Evolutionary conservation across 208 protist genomes (phyloP).

Genomic region (Trypanosoma conorhini): DNA sequence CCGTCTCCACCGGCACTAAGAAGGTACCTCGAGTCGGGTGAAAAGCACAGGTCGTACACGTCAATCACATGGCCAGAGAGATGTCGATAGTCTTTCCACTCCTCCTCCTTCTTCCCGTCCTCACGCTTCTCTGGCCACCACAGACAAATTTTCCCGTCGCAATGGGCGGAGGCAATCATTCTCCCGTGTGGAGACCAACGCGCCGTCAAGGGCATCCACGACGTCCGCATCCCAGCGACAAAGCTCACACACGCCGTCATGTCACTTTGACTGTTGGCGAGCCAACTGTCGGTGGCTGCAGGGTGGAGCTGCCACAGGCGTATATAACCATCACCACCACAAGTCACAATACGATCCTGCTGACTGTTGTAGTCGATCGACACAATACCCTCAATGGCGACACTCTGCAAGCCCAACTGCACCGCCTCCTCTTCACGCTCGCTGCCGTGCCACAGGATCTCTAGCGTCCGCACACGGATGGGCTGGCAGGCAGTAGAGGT

Average conservation of each 20-base stretch:
- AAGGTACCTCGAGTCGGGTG: constrained; percentile 78
- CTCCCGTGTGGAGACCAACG: constrained; percentile 83
- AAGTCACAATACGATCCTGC: constrained; percentile 68
- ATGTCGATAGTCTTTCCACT: constrained; percentile 88
- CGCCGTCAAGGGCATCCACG: constrained; percentile 83
- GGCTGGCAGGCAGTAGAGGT: constrained; percentile 11
- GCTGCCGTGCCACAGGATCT: constrained; percentile 85
- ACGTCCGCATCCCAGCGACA: constrained; percentile 53
- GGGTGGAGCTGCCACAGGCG: constrained; percentile 64
- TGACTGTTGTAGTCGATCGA: constrained; percentile 67
- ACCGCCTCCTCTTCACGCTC: constrained; percentile 79
- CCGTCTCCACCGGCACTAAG: constrained; percentile 75
- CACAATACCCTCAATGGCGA: constrained; percentile 75
- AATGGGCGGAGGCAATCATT: constrained; percentile 82
- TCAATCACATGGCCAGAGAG: constrained; percentile 84
- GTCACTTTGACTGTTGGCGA: constrained; percentile 48
- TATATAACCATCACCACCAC: constrained; percentile 77
- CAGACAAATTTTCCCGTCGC: constrained; percentile 81
- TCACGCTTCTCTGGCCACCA: constrained; percentile 70
- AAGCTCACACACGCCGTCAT: constrained; percentile 76
- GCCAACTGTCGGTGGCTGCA: constrained; percentile 53
- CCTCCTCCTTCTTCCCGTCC: constrained; percentile 51
- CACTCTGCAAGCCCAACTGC: constrained; percentile 66
- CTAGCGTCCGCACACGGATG: constrained; percentile 78
- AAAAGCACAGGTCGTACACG: constrained; percentile 87